Conservation (phyloP, 2,329 filamentous ascomycete genomes). For the Metarhizium sp. region DNA sequence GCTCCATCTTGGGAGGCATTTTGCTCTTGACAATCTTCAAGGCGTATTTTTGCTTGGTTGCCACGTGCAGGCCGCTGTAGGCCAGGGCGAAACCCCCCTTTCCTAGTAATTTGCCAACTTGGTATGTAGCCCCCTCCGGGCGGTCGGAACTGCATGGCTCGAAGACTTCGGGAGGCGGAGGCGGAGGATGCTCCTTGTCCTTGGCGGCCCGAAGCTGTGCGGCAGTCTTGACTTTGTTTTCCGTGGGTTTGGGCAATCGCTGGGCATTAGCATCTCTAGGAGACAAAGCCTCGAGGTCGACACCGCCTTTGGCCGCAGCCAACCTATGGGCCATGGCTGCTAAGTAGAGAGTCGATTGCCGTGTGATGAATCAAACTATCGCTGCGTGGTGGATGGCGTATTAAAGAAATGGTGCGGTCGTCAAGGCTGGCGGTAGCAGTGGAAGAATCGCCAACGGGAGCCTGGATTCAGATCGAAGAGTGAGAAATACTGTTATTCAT, state of each 20-base stretch:
- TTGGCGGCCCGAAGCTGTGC: conserved; percentile 46
- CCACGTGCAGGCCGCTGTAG: conserved; percentile 60
- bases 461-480: background rate
- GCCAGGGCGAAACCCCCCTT: conserved; percentile 80
- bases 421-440: background rate
- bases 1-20: conserved; percentile 75
- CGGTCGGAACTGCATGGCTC: conserved; percentile 61
- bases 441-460: background rate
- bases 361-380: background rate
- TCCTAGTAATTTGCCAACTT: conserved; percentile 63
- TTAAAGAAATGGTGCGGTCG: background rate
- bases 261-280: conserved; percentile 56
- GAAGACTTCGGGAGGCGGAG: conserved; percentile 49
- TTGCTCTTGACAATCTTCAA: conserved; percentile 77
- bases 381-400: background rate
- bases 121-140: conserved; percentile 61
- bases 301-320: conserved; percentile 34
- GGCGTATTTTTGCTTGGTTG: conserved; percentile 59
- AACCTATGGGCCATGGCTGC: conserved; percentile 38
- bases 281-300: conserved; percentile 54
- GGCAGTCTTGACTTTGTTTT: conserved; percentile 42
- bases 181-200: conserved; percentile 58
- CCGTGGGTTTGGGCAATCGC: conserved; percentile 36
- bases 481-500: background rate
- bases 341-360: conserved; percentile 3